phyloP scores from a whole-genome alignment of 2,329 filamentous ascomycete species.

The Neopestalotiopsis rosae region DNA sequence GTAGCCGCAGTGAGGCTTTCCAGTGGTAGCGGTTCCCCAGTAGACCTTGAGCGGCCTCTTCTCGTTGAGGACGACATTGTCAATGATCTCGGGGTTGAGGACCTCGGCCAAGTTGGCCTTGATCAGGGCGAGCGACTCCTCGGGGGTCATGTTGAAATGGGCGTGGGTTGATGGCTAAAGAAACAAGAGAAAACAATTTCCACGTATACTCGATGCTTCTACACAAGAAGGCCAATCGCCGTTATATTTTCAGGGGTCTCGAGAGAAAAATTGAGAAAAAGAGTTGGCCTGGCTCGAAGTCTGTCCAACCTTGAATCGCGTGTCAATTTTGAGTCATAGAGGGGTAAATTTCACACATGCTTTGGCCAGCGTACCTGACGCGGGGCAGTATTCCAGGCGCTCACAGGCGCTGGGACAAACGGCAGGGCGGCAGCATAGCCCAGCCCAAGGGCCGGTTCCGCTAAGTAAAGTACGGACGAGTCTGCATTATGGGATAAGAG shows the following conservation, averaged over 20 bases:
- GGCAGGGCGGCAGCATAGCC: background rate
- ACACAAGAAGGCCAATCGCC: background rate
- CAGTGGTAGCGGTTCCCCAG: slow-evolving; percentile 88
- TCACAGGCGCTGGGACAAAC: background rate
- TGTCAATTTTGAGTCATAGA: slow-evolving; percentile 18
- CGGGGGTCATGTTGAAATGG: slow-evolving; percentile 18
- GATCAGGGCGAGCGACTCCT: slow-evolving; percentile 66
- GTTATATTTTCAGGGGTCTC: slow-evolving; percentile 8
- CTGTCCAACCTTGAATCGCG: background rate
- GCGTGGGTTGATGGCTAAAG: slow-evolving; percentile 15
- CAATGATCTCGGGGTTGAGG: slow-evolving; percentile 83
- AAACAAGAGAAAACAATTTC: background rate
- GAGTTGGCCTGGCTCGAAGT: slow-evolving; percentile 4
- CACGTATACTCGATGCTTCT: background rate
- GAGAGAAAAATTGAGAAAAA: background rate
- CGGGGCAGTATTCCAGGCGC: background rate
- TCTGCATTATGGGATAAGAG: too few relatives aligned
- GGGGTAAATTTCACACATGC: slow-evolving; percentile 16
- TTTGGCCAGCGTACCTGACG: slow-evolving; percentile 1
- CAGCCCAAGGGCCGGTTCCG: background rate
- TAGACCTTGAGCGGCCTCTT: slow-evolving; percentile 79
- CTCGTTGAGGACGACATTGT: slow-evolving; percentile 71
- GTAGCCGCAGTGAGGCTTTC: slow-evolving; percentile 89
- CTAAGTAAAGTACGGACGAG: background rate
- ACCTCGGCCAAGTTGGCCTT: slow-evolving; percentile 81